Evolutionary conservation across 257 asterid species (phyloP).

Genomic region (Solanum gandarillasii): DNA sequence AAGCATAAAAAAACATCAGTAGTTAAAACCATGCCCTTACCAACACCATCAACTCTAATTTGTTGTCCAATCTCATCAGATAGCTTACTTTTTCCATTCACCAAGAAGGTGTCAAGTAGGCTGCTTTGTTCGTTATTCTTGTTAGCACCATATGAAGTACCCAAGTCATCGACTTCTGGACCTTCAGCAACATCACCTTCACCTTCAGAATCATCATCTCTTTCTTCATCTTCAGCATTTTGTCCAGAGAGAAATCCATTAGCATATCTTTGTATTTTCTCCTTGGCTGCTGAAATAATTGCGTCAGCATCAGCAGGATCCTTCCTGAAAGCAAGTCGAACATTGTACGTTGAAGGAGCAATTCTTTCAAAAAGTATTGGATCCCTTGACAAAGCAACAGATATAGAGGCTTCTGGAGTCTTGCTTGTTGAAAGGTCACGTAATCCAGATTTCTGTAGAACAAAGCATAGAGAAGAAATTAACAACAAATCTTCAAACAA

Average conservation of each 20-base stretch:
- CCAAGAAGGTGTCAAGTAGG: slow-evolving; percentile 30
- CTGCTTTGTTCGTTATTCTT: slow-evolving; percentile 28
- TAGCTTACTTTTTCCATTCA: slow-evolving; percentile 33
- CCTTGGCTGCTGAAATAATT: slow-evolving; percentile 71
- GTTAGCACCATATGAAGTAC: slow-evolving; percentile 39
- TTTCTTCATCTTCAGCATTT: slow-evolving; percentile 86
- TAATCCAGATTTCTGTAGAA: slow-evolving; percentile 79
- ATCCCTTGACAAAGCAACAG: slow-evolving; percentile 98
- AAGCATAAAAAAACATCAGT: neutral
- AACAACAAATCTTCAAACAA: slow-evolving; percentile 2
- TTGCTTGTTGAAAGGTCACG: slow-evolving; percentile 95
- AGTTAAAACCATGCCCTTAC: slow-evolving; percentile 22
- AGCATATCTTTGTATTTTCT: slow-evolving; percentile 75
- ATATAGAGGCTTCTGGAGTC: slow-evolving; percentile 98
- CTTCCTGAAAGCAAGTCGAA: slow-evolving; percentile 81
- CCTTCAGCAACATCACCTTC: slow-evolving; percentile 85
- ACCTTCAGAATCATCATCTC: slow-evolving; percentile 91
- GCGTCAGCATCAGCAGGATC: slow-evolving; percentile 95
- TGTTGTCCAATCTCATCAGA: slow-evolving; percentile 27
- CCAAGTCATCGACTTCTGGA: slow-evolving; percentile 70
- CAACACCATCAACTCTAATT: slow-evolving; percentile 30
- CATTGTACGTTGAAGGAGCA: slow-evolving; percentile 96
- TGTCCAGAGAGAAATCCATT: slow-evolving; percentile 72
- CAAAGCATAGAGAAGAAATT: neutral
- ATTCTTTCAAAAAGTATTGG: slow-evolving; percentile 93